Evolutionary conservation across 1,284 basidiomycete genomes (phyloP).

Genomic region (Chiua sp.): DNA sequence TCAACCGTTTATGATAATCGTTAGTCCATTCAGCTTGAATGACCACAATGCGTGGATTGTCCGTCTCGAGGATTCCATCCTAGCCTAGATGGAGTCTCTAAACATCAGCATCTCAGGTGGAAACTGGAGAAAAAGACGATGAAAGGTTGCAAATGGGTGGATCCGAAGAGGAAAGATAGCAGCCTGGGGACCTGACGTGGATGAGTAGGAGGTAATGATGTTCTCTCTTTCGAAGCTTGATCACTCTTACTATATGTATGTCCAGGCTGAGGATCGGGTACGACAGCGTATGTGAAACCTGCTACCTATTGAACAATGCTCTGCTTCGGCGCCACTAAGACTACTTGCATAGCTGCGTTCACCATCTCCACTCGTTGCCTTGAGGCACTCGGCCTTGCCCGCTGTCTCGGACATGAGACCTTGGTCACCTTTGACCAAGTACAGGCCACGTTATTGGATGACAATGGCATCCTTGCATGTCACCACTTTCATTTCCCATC

Average conservation of each 20-base stretch:
- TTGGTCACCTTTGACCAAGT: conserved; percentile 78
- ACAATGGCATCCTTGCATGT: conserved; percentile 65
- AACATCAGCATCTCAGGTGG: conserved; percentile 54
- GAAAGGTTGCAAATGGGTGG: conserved; percentile 75
- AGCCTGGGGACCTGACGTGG: conserved; percentile 78
- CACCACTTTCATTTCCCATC: neutral
- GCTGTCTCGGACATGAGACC: conserved; percentile 79
- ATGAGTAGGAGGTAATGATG: conserved; percentile 79
- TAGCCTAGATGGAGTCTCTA: conserved; percentile 63
- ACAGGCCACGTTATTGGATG: conserved; percentile 65
- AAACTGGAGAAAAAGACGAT: conserved; percentile 82
- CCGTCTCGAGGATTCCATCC: conserved; percentile 69
- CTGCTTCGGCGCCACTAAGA: conserved; percentile 60
- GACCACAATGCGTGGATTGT: conserved; percentile 80
- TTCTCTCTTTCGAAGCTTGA: conserved; percentile 4
- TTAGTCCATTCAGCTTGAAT: conserved; percentile 56
- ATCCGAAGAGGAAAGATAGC: conserved; percentile 77
- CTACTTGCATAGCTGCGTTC: conserved; percentile 66
- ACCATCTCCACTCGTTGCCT: conserved; percentile 66
- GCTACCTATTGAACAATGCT: conserved; percentile 60
- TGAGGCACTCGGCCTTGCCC: conserved; percentile 89
- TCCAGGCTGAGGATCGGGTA: conserved; percentile 81
- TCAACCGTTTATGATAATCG: conserved; percentile 8
- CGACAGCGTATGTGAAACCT: conserved; percentile 75
- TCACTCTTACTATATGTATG: conserved; percentile 18